Percentiles rank a stretch among this genome's conserved stretches.
Conservation (phyloP, 495 filamentous ascomycete genomes). For the Astrothelium subdiscretum region DNA sequence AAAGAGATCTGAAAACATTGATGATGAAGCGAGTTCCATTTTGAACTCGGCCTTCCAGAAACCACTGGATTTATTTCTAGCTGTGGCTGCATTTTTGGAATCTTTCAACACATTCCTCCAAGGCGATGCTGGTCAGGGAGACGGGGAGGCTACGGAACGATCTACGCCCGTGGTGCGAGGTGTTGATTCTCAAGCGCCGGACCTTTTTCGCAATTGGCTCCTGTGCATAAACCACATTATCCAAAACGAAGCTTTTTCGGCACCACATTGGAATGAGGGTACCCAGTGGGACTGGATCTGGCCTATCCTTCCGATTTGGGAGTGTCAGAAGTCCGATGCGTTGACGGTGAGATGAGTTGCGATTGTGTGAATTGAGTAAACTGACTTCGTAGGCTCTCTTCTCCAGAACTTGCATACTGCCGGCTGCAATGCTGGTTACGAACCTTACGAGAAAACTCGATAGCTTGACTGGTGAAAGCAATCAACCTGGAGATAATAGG, state of each 20-base stretch:
- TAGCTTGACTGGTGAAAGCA: not conserved
- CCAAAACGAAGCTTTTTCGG: not conserved
- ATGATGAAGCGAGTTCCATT: not conserved
- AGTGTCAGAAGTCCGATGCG: conserved; percentile 26
- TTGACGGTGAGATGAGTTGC: conserved; percentile 19
- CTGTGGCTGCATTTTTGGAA: conserved; percentile 17
- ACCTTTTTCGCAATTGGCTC: not conserved
- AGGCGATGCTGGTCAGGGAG: not conserved
- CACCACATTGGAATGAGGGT: not conserved
- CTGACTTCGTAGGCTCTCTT: conserved; percentile 16
- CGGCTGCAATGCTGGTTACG: conserved; percentile 17
- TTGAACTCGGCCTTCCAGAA: not conserved
- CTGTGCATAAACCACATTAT: not conserved
- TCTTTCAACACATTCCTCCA: conserved; percentile 1
- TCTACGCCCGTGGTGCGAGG: not conserved
- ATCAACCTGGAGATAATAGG: not conserved
- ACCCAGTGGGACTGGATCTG: not conserved
- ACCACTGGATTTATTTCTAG: not conserved
- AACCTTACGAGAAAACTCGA: not conserved
- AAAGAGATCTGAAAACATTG: not conserved
- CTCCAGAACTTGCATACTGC: conserved; percentile 16
- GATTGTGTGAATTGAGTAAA: not conserved
- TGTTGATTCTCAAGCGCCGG: not conserved
- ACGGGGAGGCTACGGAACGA: not conserved
- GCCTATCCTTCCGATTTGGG: conserved; percentile 37